phyloP scores from a whole-genome alignment of 371 early-diverging fungal species.

The Mucor plumbeus region DNA sequence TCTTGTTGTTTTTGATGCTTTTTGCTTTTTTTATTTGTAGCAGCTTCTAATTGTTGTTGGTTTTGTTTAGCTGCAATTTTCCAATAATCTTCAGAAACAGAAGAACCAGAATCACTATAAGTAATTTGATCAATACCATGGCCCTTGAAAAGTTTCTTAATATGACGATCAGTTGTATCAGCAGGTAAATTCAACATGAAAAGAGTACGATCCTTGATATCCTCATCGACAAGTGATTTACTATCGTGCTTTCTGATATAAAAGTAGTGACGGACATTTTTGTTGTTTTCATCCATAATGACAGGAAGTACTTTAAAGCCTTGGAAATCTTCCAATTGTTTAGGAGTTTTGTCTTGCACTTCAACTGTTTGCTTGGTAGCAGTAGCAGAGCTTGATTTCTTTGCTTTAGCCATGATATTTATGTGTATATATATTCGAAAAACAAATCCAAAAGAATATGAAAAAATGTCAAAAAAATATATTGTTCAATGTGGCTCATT shows the following conservation, averaged over 20 bases:
- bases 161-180: slow-evolving; percentile 76
- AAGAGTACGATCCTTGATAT: slow-evolving; percentile 74
- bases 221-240: slow-evolving; percentile 48
- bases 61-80: slow-evolving; percentile 33
- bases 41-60: slow-evolving; percentile 28
- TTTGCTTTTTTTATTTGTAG: slow-evolving; percentile 27
- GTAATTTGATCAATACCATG: slow-evolving; percentile 69
- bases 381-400: slow-evolving; percentile 1
- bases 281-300: slow-evolving; percentile 41
- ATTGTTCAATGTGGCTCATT: slow-evolving; percentile 10
- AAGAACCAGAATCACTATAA: slow-evolving; percentile 26
- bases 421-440: not conserved
- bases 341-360: slow-evolving; percentile 7
- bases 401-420: slow-evolving; percentile 11
- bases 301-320: slow-evolving; percentile 65
- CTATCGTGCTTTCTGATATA: slow-evolving; percentile 78
- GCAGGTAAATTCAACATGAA: slow-evolving; percentile 84
- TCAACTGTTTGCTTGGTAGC: not conserved
- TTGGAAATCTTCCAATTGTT: slow-evolving; percentile 51
- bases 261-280: slow-evolving; percentile 62
- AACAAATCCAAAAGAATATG: not conserved
- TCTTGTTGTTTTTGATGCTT: slow-evolving; percentile 30
- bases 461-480: slow-evolving; percentile 7
- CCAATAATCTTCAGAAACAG: slow-evolving; percentile 26
- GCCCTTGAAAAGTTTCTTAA: slow-evolving; percentile 71